Conservation (phyloP, 2,329 filamentous ascomycete genomes). For the Colletotrichum sp. region DNA sequence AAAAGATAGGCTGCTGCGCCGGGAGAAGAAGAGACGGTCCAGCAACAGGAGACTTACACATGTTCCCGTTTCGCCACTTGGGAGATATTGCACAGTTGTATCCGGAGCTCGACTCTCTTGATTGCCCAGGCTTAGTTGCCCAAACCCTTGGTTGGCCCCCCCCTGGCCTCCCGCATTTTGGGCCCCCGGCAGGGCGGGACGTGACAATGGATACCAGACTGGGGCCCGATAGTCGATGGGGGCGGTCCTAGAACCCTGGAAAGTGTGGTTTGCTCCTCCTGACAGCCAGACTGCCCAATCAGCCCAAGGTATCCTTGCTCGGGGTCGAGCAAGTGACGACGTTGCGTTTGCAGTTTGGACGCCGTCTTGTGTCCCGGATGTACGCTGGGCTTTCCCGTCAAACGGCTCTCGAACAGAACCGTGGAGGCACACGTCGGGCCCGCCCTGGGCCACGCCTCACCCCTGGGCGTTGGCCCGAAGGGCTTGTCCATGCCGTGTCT, state of each 20-base stretch:
- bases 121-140: not conserved
- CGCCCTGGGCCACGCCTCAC: constrained; percentile 9
- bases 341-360: constrained; percentile 3
- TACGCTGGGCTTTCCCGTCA: constrained; percentile 1
- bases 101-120: not conserved
- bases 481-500: constrained; percentile 3
- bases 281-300: not conserved
- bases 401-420: not conserved
- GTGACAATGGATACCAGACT: not conserved
- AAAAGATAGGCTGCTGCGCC: not conserved
- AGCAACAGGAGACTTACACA: constrained; percentile 20
- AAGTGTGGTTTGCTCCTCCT: constrained; percentile 7
- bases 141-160: not conserved
- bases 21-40: not conserved
- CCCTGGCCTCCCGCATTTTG: constrained; percentile 16
- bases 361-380: not conserved
- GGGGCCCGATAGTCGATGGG: not conserved
- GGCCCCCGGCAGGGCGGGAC: constrained; percentile 4
- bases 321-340: constrained; percentile 3
- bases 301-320: not conserved
- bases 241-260: not conserved
- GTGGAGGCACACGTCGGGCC: not conserved
- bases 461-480: not conserved
- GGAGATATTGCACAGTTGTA: not conserved
- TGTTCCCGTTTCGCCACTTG: not conserved